Evolutionary conservation across 257 asterid species (phyloP), one percentile per base, ranked within the genome.

Genomic region (Nicotiana otophora): DNA sequence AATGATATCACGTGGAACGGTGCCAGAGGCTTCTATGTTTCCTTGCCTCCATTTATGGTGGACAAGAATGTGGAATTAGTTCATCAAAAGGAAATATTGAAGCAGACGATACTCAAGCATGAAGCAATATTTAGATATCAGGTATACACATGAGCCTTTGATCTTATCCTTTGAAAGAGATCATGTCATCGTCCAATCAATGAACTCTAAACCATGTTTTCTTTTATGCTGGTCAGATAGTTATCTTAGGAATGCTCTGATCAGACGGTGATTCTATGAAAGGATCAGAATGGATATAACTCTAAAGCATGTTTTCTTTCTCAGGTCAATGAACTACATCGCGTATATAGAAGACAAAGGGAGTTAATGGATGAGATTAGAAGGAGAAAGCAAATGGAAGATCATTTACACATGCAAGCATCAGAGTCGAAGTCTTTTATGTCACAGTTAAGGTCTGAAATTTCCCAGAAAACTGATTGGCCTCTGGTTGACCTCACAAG

Each of bases 261-360:
- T 75, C 62, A 3, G 39, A 12, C 28, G 62, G 26, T 26, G 62
- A 72, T 48, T 48, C 62, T 46, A 62, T 48, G 26, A 48, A 74
- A 15, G 62, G 80, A 74, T 74, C 63, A 75, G 80, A 26, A 28
- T 20, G n/a, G 57, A 28, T 28, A 26, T 36, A 51, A 28, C 46
- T 51, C 63, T 28, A 75, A 75, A 51, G 48, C 55, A 11, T 65
- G 31, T 81, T 72, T 42, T 34, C 63, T 67, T 70, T 85, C 85
- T 81, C 88, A 94, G 98, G 93, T 92, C 82, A 89, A 86, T 85
- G 98, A 94, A 84, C 90, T 94, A 28, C 98, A 94, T 83, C 93
- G 92, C 68, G 42, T 94, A 76, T 87, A 91, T 77, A 62, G 84
- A 84, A 90, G 91, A 82, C 98, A 92, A 69, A 94, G 80, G 84